Conservation (phyloP, 2,329 filamentous ascomycete species). For the Aspergillus pseudonomiae region DNA sequence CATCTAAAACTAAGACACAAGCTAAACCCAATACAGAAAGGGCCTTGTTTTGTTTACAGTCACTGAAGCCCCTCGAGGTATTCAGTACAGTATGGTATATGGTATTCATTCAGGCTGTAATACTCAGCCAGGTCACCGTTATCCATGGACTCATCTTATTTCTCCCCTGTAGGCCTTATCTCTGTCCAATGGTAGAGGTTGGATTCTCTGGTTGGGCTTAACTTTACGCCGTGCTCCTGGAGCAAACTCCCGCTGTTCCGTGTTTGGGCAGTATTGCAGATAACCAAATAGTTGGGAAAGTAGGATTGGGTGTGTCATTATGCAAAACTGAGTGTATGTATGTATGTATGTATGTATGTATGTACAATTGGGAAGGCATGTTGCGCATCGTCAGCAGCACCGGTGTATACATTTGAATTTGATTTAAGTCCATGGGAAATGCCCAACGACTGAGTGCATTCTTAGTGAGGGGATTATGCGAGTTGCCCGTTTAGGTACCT, state of each 20-base stretch:
- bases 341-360: background rate
- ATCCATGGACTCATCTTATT: background rate
- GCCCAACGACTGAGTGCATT: background rate
- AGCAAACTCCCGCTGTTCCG: background rate
- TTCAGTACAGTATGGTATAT: background rate
- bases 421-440: background rate
- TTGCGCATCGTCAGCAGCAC: background rate
- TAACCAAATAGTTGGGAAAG: background rate
- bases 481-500: background rate
- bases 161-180: conserved; percentile 8
- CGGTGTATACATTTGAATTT: background rate
- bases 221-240: background rate
- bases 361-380: background rate
- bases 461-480: background rate
- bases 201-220: background rate
- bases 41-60: too few species aligned
- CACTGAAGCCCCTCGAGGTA: too few species aligned
- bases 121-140: background rate
- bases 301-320: background rate
- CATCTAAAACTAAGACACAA: too few species aligned
- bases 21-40: too few species aligned
- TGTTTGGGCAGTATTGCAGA: conserved; percentile 13
- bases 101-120: background rate
- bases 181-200: conserved; percentile 10
- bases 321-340: background rate